Evolutionary conservation across 257 asterid species (phyloP).

Genomic region (Solanum paucissectum): DNA sequence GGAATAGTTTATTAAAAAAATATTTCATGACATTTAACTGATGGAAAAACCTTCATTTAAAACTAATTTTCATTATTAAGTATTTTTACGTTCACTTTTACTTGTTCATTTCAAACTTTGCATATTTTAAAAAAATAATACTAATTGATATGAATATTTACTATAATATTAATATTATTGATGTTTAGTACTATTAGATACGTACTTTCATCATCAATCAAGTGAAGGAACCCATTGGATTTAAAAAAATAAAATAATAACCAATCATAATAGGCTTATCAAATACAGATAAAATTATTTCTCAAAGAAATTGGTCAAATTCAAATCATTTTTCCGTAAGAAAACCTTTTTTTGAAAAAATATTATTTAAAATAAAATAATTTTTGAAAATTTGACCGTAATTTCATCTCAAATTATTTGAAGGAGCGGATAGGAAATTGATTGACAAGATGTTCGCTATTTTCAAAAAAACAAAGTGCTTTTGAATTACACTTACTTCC

Average conservation of each 20-base stretch:
- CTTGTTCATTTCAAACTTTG: rapidly evolving
- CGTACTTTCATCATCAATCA: not conserved
- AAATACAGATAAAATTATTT: not conserved
- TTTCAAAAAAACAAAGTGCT: not conserved
- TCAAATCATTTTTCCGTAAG: no score
- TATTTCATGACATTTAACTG: not conserved
- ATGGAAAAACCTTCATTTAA: not conserved
- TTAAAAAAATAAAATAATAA: no score
- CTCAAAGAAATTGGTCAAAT: not conserved
- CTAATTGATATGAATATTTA: no score
- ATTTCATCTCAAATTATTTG: not conserved
- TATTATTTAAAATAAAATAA: not conserved
- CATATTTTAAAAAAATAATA: no score
- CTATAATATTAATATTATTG: no score
- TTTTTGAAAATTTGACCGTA: not conserved
- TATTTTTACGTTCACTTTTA: no score
- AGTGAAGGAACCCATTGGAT: not conserved
- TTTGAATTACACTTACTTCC: not conserved
- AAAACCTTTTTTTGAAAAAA: not conserved
- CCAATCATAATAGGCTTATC: not conserved
- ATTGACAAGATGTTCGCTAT: not conserved
- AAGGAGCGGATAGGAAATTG: not conserved
- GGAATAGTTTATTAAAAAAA: not conserved
- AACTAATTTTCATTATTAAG: not conserved
- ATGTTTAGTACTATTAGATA: no score